Base-by-base conservation (phyloP, 2,329 filamentous ascomycete genomes). In the Lecanosticta acicola region DNA sequence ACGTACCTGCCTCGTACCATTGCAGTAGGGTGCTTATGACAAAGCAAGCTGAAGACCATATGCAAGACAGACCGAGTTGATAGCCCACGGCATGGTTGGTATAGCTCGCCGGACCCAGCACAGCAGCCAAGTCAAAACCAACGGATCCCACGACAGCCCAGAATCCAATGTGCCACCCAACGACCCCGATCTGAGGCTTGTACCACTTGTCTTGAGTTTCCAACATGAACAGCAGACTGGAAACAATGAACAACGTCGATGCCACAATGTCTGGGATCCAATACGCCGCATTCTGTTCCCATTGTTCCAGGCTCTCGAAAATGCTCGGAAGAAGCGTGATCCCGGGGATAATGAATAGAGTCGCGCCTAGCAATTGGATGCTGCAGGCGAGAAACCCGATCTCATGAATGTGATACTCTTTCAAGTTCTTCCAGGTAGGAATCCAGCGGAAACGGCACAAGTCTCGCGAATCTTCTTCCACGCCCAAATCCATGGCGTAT, bases 81-180 rank as follows among this genome's bases (percentile, higher is more conserved):
- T 29, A 29, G 24, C 11, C 11, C 11, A 11, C 24, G 5, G 24
- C 24, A 11, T 29, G 24, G 11, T 11, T 29, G 24, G 7, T 29
- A 11, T 29, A 29, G 24, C 24, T 29, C 24, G 24, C 24, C 24
- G 24, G 24, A 11, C 24, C 24, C 24, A 29, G 11, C 5, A 11
- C 24, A 11, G 24, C 24, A 29, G 24, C 24, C 24, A 29, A 29
- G 49, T 56, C 43, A 41, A 59, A 61, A n/a, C 58, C 58, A n/a
- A 59, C 45, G 14, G 54, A 56, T 2, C 58, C 58, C 3, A 58
- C 36, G 13, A 48, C 43, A 11, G 54, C 46, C 49, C 49, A 58
- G 13, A 51, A 43, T 11, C 58, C 57, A 20, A 61, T 60, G 56
- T 56, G 59, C 58, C 58, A 61, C n/a, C 54, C 56, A 3, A 61